A percentile compares a stretch with the other conserved stretches of the same genome.
phyloP scores from a whole-genome alignment of 116 monocot genomes.

The Phalaenopsis hybrid region DNA sequence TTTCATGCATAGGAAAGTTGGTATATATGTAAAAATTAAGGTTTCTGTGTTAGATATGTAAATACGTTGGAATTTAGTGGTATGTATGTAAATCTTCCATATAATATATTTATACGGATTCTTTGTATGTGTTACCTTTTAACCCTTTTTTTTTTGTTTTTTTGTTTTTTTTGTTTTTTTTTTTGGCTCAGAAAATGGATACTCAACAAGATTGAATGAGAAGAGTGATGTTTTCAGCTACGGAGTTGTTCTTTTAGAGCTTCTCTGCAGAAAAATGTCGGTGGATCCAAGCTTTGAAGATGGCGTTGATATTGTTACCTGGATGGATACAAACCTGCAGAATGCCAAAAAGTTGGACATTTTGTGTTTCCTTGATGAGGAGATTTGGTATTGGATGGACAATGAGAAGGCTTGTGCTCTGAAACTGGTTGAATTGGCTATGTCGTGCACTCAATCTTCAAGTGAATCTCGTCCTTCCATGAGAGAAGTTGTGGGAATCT shows the following conservation, averaged over 20 bases:
- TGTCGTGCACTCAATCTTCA: constrained; percentile 40
- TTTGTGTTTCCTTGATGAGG: constrained; percentile 50
- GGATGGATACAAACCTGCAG: constrained; percentile 28
- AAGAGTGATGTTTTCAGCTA: constrained; percentile 76
- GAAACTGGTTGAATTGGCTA: constrained; percentile 50
- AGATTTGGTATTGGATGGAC: constrained; percentile 55
- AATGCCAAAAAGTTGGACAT: constrained; percentile 15
- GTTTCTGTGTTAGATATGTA: no score
- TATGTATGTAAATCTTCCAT: background rate
- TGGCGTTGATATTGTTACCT: constrained; percentile 56
- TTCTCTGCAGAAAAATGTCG: constrained; percentile 60
- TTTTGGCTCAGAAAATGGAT: constrained; percentile 46
- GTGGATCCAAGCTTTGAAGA: constrained; percentile 73
- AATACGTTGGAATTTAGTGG: no score
- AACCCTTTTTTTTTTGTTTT: no score
- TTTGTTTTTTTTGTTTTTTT: background rate
- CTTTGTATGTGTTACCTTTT: constrained; percentile 1
- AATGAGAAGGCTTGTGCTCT: constrained; percentile 47
- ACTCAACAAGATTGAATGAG: constrained; percentile 44
- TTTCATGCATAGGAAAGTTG: no score
- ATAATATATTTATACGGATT: background rate
- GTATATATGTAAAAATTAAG: no score
- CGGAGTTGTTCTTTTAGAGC: constrained; percentile 67
- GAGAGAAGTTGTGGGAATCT: constrained; percentile 51
- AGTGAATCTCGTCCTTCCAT: constrained; percentile 56